phyloP scores from a whole-genome alignment of 73 alveolate genomes.

The Stentor coeruleus region DNA sequence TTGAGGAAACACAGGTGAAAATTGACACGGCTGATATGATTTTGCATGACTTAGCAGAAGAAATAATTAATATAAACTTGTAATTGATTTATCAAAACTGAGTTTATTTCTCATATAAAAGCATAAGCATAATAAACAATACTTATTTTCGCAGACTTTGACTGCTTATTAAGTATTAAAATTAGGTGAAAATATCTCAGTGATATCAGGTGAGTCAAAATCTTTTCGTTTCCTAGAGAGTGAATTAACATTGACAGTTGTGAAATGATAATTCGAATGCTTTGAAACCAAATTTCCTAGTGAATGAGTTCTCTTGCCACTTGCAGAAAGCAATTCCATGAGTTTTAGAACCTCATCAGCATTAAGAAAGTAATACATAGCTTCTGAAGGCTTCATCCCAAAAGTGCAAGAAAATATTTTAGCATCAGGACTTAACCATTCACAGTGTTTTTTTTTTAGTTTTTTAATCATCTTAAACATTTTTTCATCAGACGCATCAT shows the following conservation, averaged over 20 bases:
- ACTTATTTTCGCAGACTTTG: too few relatives aligned
- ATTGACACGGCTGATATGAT: conserved; percentile 61
- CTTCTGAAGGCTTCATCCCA: conserved; percentile 65
- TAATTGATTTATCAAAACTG: too few relatives aligned
- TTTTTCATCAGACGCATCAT: conserved; percentile 68
- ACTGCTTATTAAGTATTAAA: too few relatives aligned
- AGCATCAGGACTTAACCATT: conserved; percentile 9
- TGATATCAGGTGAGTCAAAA: background rate
- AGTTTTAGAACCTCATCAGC: conserved; percentile 53
- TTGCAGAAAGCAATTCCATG: background rate
- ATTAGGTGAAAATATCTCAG: background rate
- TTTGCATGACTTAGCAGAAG: conserved; percentile 41
- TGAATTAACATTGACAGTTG: background rate
- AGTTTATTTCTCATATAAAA: too few relatives aligned
- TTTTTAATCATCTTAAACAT: conserved; percentile 60
- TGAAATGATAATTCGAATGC: background rate
- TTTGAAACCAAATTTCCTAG: background rate
- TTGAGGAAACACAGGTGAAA: conserved; percentile 61
- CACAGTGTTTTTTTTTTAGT: conserved; percentile 41
- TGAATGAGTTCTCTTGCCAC: background rate
- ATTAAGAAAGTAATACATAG: conserved; percentile 47
- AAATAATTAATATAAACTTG: conserved; percentile 30
- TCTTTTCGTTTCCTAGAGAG: background rate
- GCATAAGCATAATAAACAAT: too few relatives aligned
- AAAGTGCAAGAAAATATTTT: conserved; percentile 34